A percentile compares a stretch with the other conserved stretches of the same genome.
phyloP scores from a whole-genome alignment of 345 rosid species.

The Euphorbia tirucalli region DNA sequence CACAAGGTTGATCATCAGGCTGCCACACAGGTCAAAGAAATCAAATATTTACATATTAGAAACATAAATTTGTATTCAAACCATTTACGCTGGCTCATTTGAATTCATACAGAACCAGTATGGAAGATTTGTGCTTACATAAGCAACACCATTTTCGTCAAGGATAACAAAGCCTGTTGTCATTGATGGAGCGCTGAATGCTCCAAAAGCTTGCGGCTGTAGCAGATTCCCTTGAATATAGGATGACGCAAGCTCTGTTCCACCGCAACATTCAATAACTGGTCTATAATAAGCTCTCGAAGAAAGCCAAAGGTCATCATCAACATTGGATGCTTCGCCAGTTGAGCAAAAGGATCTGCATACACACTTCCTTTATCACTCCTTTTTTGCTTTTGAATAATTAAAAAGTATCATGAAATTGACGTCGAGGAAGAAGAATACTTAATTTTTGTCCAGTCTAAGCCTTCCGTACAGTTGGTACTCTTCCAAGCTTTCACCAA shows the following conservation, averaged over 20 bases:
- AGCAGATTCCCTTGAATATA: slow-evolving; percentile 63
- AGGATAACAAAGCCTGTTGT: slow-evolving; percentile 74
- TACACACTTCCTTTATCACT: background rate
- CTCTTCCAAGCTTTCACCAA: slow-evolving; percentile 85
- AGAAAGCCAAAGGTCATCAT: slow-evolving; percentile 95
- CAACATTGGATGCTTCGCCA: slow-evolving; percentile 86
- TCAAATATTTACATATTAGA: background rate
- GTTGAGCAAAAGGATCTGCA: slow-evolving; percentile 57
- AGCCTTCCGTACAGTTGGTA: slow-evolving; percentile 60
- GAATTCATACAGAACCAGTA: background rate
- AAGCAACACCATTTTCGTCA: slow-evolving; percentile 60
- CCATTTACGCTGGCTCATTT: background rate
- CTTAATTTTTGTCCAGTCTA: slow-evolving; percentile 79
- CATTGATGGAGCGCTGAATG: slow-evolving; percentile 76
- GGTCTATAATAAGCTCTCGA: slow-evolving; percentile 75
- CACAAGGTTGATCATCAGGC: slow-evolving; percentile 74
- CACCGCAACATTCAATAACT: slow-evolving; percentile 80
- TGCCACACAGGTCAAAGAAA: slow-evolving; percentile 33
- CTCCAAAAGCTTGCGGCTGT: slow-evolving; percentile 91
- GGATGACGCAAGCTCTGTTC: slow-evolving; percentile 79
- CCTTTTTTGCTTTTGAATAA: slow-evolving; percentile 10
- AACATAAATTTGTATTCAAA: background rate
- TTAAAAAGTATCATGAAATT: background rate
- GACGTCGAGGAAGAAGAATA: slow-evolving; percentile 18
- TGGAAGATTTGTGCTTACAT: slow-evolving; percentile 40